Conservation (phyloP, 2,329 filamentous ascomycete genomes). For the Volutella citrinella region DNA sequence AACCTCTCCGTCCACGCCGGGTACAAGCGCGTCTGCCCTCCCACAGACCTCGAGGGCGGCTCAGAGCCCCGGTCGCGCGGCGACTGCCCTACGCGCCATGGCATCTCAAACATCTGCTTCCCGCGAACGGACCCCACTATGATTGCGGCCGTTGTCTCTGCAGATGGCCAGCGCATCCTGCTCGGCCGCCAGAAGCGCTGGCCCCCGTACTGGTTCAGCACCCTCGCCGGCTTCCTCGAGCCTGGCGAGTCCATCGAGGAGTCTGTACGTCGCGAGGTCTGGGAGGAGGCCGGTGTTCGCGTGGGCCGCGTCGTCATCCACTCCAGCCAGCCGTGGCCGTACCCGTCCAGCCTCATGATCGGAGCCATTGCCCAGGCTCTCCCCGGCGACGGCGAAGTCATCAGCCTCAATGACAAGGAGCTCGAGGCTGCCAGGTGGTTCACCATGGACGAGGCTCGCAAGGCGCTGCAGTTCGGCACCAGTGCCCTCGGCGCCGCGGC, state of each 20-base stretch:
- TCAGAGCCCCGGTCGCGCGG: slow-evolving; percentile 51
- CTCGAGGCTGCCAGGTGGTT: slow-evolving; percentile 91
- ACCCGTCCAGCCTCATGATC: slow-evolving; percentile 82
- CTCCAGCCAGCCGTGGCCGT: slow-evolving; percentile 84
- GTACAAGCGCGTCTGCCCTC: slow-evolving; percentile 77
- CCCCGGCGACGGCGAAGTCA: slow-evolving; percentile 68
- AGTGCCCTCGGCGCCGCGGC: slow-evolving; percentile 64
- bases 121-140: slow-evolving; percentile 92
- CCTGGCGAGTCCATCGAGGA: slow-evolving; percentile 84
- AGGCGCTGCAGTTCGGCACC: slow-evolving; percentile 65
- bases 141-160: slow-evolving; percentile 87
- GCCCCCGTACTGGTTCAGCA: slow-evolving; percentile 83
- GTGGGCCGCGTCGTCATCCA: slow-evolving; percentile 79
- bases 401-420: slow-evolving; percentile 87
- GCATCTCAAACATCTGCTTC: slow-evolving; percentile 87
- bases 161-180: slow-evolving; percentile 72
- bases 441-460: slow-evolving; percentile 71
- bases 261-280: slow-evolving; percentile 77
- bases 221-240: slow-evolving; percentile 83
- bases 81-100: slow-evolving; percentile 77
- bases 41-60: slow-evolving; percentile 57
- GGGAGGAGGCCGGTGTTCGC: slow-evolving; percentile 78
- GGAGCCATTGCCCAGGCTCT: slow-evolving; percentile 83
- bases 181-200: slow-evolving; percentile 83
- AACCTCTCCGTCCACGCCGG: slow-evolving; percentile 78